Base-by-base conservation (phyloP, 805 yeast species). In the Saccharomycopsis guyanensis region DNA sequence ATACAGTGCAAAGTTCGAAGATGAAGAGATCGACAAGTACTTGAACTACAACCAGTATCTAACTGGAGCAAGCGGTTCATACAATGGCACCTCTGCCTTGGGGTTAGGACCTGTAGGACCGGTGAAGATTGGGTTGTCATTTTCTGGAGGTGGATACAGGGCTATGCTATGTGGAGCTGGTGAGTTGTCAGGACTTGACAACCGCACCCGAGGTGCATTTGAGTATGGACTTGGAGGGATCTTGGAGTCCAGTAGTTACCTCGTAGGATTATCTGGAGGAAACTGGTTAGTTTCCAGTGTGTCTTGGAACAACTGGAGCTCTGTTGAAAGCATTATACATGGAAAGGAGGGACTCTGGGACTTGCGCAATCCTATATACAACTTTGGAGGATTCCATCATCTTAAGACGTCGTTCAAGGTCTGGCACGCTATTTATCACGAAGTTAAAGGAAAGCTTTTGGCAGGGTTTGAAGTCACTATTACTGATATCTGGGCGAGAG, bases 161-260 rank as follows among this genome's bases (percentile, higher is more conserved):
- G 93, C 96, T 22, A 85, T 87, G 86, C 65, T 87, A 38, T 65
- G 71, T 47, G 95, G 95, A 1, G 95, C 94, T 12, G 95, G 95
- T 31, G 77, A 79, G 59, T 64, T 87, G 18, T 69, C 89, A 1
- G 95, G 89, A 0, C 64, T 85, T 50, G 96, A 86, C 60, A 76
- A 78, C 56, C 68, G 94, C 53, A 80, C 91, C 2, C 63, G 57
- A 5, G 72, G 71, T 46, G 70, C 78, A 10, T 66, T 76, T 2
- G 65, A 65, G 23, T 68, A 70, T 4, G 82, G 82, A 10, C 59
- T 86, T 34, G 88, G 91, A 31, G 93, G 95, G 3, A 62, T 86
- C 24, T 63, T 86, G 34, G 86, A 82, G 56, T 66, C 84, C 4
- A 59, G 86, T 1, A 75, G 82, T 8, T 87, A 87, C 58, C 61